phyloP scores from a whole-genome alignment of 768 basidiomycete genomes.

The Auriscalpium vulgare region DNA sequence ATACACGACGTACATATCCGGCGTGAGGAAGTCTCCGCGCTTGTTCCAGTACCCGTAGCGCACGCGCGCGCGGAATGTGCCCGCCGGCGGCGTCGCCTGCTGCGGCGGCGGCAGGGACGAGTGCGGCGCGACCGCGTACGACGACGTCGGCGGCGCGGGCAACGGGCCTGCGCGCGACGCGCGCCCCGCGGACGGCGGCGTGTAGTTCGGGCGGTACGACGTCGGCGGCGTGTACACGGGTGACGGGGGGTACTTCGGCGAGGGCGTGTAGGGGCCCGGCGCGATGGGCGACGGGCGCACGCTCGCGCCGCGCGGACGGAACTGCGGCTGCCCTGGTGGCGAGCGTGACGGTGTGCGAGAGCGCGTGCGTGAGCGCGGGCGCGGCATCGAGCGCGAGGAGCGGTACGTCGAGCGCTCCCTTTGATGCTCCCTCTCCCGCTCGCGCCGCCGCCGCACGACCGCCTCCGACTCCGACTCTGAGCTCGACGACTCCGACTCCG shows the following conservation, averaged over 20 bases:
- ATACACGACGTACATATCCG: slow-evolving; percentile 51
- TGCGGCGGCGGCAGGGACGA: slow-evolving; percentile 15
- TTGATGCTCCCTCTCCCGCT: neutral
- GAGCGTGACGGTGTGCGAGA: no score
- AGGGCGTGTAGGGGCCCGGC: neutral
- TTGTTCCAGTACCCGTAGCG: slow-evolving; percentile 66
- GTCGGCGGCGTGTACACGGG: neutral
- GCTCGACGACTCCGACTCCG: neutral
- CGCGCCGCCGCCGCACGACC: neutral
- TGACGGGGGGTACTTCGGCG: neutral
- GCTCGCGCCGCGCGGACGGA: no score
- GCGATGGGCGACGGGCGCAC: neutral
- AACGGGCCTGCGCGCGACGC: neutral
- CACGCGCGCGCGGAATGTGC: slow-evolving; percentile 23
- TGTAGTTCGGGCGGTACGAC: neutral
- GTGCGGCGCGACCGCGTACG: neutral
- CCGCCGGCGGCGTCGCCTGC: slow-evolving; percentile 22
- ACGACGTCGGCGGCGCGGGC: neutral
- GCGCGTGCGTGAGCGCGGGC: no score
- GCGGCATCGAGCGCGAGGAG: no score
- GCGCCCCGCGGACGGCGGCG: neutral
- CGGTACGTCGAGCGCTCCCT: no score
- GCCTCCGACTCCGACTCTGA: neutral
- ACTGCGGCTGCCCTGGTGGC: no score
- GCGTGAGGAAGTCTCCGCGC: slow-evolving; percentile 65